Base-by-base conservation (phyloP, 176 grass and related monocot genomes). In the Cymbopogon citratus region DNA sequence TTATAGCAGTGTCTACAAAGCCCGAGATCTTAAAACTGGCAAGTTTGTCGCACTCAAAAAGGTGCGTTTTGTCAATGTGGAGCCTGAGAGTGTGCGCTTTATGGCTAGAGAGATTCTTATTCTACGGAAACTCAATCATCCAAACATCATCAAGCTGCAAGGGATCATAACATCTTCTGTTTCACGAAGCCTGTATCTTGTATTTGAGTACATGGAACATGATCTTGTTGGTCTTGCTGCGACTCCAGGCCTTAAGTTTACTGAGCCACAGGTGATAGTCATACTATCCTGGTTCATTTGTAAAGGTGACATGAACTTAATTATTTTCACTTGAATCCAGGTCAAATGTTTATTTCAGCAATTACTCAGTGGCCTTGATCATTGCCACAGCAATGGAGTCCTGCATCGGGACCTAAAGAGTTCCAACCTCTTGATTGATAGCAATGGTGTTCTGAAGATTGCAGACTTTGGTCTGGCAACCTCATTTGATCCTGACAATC, bases 121-220 rank as follows among this genome's bases (percentile, higher is more conserved):
- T 87, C 87, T 97, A 36, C 87, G 87, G n/a, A 90, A 82, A 64
- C 94, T 97, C 14, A 85, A 94, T 81, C 94, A 97, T 81, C 91
- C 91, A 11, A 97, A 97, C 59, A 62, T 97, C 76, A 90, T 97
- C 91, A 94, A 94, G 63, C 82, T 97, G 26, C 91, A 97, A 87
- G 91, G 91, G 15, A 83, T 97, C 29, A 36, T 94, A 78, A 36
- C 77, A 74, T 97, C 91, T 80, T 71, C 80, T 80, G 24, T 67
- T 81, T 97, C 94, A 67, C 23, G 71, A 57, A 90, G 83, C 59
- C 76, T 97, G 63, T 94, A 88, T 77, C 94, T 97, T 82, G 80
- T 94, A 19, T 97, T 97, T 60, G 89, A 86, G 41, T 97, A 97
- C 75, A 97, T 97, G 94, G 89, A 97, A 79, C 94, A 97, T 76